These are phyloP conservation scores for Penicillium sp. DNA, from an alignment of 2,329 filamentous ascomycete genomes.

Conservation along the genomic window DNA sequence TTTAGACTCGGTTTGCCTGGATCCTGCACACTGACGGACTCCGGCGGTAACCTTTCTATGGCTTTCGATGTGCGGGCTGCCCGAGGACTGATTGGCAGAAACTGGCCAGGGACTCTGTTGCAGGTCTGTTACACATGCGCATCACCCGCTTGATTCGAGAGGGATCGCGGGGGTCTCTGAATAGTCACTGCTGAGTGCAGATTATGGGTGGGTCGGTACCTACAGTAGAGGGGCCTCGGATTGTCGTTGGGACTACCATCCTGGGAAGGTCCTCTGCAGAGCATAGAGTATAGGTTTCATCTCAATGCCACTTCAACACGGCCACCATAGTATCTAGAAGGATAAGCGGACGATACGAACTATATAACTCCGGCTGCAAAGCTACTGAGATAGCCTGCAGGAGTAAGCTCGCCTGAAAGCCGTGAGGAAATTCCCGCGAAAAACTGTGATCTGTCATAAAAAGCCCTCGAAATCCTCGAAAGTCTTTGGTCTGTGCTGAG, in stretches of 20 bases:
- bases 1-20: background rate
- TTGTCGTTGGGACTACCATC: background rate
- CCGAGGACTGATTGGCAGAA: background rate
- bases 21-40: background rate
- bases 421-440: slow-evolving; percentile 3
- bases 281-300: background rate
- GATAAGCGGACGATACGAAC: background rate
- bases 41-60: background rate
- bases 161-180: background rate
- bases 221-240: background rate
- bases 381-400: slow-evolving; percentile 3
- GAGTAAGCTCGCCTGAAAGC: slow-evolving; percentile 1
- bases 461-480: background rate
- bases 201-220: background rate
- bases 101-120: background rate
- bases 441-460: slow-evolving; percentile 3
- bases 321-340: background rate
- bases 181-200: background rate
- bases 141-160: background rate
- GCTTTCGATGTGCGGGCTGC: background rate
- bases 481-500: slow-evolving; percentile 3
- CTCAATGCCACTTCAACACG: background rate
- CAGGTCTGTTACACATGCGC: background rate
- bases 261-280: background rate
- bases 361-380: background rate